Evolutionary conservation across 768 basidiomycete species (phyloP), one percentile per base, ranked within the genome.

Genomic region (Melanogaster broomeanus): DNA sequence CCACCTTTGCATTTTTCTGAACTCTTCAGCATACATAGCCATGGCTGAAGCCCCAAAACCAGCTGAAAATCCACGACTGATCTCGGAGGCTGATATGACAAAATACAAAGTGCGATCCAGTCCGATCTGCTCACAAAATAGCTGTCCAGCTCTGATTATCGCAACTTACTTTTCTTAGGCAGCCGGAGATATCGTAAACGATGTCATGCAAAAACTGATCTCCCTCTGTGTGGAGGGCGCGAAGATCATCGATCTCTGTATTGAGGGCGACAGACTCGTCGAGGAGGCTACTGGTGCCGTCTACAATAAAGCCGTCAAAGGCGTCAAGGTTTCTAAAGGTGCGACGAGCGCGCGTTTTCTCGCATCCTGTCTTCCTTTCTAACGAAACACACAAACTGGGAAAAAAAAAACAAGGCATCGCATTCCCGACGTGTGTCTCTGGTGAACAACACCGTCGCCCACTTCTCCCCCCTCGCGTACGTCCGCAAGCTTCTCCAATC

Each of bases 381-480:
- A n/a, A n/a, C n/a, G n/a, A n/a, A 69, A 18, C 13, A 9, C 11
- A 11, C 37, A 28, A 3, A 34, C 30, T n/a, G 3, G 28, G n/a
- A n/a, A n/a, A n/a, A n/a, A n/a, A n/a, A n/a, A n/a, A n/a, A n/a
- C 8, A 42, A 95, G 93, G 93, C 49, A 78, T 96, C 66, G 93
- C 93, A 2, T 98, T 98, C 80, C 97, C 97, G 16, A 98, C 97
- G 16, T 84, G 80, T 61, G 74, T 99, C 60, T 95, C 93, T n/a
- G 22, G 85, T 98, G 59, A 98, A 98, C 84, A 95, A 97, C 73
- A 80, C 85, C 61, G 93, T 98, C 55, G 86, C 93, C 38, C 92
- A 98, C 74, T 97, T 93, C 77, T 95, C 95, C 11, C 97, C 97
- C n/a, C 83, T 98, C 49, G 85, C 85, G 78, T 93, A 76, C 63